Percentiles rank a stretch among this genome's conserved stretches.
Conservation (phyloP, 2,329 filamentous ascomycete species). For the Herpotrichia juniperi region DNA sequence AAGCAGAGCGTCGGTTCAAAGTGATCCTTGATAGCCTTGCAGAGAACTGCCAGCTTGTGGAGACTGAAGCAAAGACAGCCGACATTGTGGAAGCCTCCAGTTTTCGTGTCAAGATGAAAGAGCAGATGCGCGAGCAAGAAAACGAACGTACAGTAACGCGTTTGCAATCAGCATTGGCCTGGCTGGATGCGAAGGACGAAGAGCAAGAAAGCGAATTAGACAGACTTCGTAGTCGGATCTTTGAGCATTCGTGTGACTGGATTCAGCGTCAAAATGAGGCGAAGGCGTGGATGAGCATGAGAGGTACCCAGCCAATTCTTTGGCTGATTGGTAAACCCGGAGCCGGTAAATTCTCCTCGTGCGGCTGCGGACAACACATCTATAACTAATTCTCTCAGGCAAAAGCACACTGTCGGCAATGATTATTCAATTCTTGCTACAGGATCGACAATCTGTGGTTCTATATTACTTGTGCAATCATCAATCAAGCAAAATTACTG, state of each 20-base stretch:
- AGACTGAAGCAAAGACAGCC: constrained; percentile 27
- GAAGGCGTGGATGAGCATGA: constrained; percentile 12
- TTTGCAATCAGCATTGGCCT: not conserved
- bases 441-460: constrained; percentile 5
- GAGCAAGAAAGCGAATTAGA: not conserved
- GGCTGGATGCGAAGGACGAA: not conserved
- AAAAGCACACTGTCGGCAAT: constrained; percentile 15
- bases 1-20: constrained; percentile 25
- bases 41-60: constrained; percentile 26
- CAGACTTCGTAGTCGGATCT: not conserved
- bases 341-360: constrained; percentile 7
- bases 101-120: constrained; percentile 12
- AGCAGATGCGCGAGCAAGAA: constrained; percentile 20
- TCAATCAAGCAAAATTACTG: not conserved
- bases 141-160: constrained; percentile 5
- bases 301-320: constrained; percentile 6
- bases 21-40: constrained; percentile 24
- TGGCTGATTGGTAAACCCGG: constrained; percentile 21
- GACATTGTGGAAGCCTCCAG: constrained; percentile 22
- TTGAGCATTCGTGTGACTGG: constrained; percentile 14
- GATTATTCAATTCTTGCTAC: constrained; percentile 11
- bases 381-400: constrained; percentile 6
- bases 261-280: constrained; percentile 12
- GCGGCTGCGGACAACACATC: too few relatives aligned
- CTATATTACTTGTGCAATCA: constrained; percentile 19